Evolutionary conservation across 106 monocot species (phyloP).

Genomic region (Agapanthus africanus): DNA sequence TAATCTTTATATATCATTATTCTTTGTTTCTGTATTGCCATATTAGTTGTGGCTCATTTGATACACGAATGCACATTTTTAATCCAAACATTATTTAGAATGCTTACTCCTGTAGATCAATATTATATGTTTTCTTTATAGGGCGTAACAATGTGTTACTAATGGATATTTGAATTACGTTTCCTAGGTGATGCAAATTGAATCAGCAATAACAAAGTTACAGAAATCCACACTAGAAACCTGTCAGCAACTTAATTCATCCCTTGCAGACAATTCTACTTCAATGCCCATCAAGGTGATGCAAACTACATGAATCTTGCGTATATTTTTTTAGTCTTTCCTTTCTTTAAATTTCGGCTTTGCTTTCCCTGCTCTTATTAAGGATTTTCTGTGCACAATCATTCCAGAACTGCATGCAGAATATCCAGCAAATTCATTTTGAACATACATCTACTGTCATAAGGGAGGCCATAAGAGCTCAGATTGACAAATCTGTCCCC

Average conservation of each 20-base stretch:
- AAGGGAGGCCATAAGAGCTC: slow-evolving; percentile 48
- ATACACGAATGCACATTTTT: too few relatives aligned
- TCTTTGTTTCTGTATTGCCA: too few relatives aligned
- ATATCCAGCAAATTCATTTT: slow-evolving; percentile 34
- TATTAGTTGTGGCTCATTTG: too few relatives aligned
- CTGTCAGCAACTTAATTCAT: slow-evolving; percentile 28
- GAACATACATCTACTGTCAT: slow-evolving; percentile 37
- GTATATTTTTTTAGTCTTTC: slow-evolving; percentile 1
- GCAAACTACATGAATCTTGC: background rate
- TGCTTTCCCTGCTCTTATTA: background rate
- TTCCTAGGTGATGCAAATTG: slow-evolving; percentile 72
- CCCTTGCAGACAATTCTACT: slow-evolving; percentile 13
- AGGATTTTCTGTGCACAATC: background rate
- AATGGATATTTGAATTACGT: too few relatives aligned
- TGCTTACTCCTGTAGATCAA: too few relatives aligned
- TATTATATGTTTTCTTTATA: too few relatives aligned
- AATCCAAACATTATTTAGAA: too few relatives aligned
- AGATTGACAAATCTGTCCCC: slow-evolving; percentile 29
- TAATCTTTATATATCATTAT: too few relatives aligned
- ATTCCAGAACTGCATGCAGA: slow-evolving; percentile 26
- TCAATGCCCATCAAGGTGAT: slow-evolving; percentile 42
- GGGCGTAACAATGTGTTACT: too few relatives aligned
- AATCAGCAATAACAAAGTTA: slow-evolving; percentile 44
- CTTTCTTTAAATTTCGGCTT: background rate
- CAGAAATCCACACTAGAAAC: slow-evolving; percentile 23